Evolutionary conservation across 2,329 filamentous ascomycete species (phyloP), one percentile per base, ranked within the genome.

Genomic region (Fusarium sarcochroum): DNA sequence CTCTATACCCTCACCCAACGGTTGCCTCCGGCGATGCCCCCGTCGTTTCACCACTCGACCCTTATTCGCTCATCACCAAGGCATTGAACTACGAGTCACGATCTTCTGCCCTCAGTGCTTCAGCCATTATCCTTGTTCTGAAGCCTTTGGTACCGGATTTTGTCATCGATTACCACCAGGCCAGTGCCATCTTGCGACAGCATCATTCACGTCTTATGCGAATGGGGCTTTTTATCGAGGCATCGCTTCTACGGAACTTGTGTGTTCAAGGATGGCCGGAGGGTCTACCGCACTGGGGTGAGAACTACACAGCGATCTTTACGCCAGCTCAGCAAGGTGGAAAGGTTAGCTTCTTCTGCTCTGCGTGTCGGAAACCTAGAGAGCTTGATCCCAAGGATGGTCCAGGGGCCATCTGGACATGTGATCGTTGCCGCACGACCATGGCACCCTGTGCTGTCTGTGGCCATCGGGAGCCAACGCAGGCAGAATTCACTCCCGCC

Each of bases 361-460:
- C 85, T 0, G 78, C 79, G 0, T 90, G 89, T 66, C 81, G 84
- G 37, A 89, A 87, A 66, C 86, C 88, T 1, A 80, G 85, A 15
- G 86, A 89, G 48, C 76, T 86, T 6, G 84, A 86, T 35, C 84
- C 83, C 2, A 80, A 82, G 0, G 66, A 78, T 3, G 76, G 83
- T 7, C 75, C 80, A 42, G 80, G 73, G 61, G 82, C 82, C 1
- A 80, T 90, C n/a, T 89, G 86, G 84, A 82, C 79, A 17, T 91
- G 89, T 71, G 83, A 88, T 41, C 83, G 86, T 4, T 91, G 89
- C 69, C 77, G 77, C 4, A 76, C 79, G 7, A 76, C 81, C 42
- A 86, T 88, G 78, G 86, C 82, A 0, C 84, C 86, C 0, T 91
- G 89, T 66, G 85, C 87, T 1, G 81, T 91, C 0, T 91, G 89